These are phyloP conservation scores for Fusarium napiforme DNA, from an alignment of 2,329 filamentous ascomycete genomes.

Conservation along the genomic window DNA sequence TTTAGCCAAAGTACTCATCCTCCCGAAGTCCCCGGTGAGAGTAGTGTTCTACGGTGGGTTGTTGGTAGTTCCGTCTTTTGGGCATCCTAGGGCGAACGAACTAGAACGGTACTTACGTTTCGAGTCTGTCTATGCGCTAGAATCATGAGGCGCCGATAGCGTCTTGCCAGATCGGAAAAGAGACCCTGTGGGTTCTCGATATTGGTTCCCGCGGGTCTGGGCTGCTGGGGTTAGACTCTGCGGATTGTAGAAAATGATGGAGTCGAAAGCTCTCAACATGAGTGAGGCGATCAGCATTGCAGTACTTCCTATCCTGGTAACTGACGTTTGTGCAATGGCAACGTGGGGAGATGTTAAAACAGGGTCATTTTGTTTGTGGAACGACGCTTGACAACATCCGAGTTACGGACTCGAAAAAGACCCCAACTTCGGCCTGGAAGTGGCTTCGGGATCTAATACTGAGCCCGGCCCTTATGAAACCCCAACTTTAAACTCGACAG, in stretches of 20 bases:
- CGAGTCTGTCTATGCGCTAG: constrained; percentile 26
- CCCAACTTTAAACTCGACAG: neutral
- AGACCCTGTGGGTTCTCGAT: constrained; percentile 4
- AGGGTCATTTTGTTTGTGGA: neutral
- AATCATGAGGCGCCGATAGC: constrained; percentile 33
- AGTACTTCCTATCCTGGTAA: neutral
- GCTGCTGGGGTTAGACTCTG: neutral
- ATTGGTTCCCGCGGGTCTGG: constrained; percentile 1
- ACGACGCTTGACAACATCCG: constrained; percentile 1
- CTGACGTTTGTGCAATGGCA: neutral
- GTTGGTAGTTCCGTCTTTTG: neutral
- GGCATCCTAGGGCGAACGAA: constrained; percentile 3
- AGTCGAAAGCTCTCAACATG: neutral
- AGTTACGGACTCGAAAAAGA: neutral
- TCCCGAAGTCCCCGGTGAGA: neutral
- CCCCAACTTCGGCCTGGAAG: neutral
- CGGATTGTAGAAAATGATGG: neutral
- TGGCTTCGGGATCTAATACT: constrained; percentile 28
- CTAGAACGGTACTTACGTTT: constrained; percentile 16
- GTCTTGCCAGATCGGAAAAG: constrained; percentile 19
- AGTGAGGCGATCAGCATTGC: constrained; percentile 6
- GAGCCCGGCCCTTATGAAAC: neutral
- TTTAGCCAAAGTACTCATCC: neutral
- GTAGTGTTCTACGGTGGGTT: neutral
- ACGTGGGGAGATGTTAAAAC: constrained; percentile 9